Base-by-base conservation (phyloP, 2,329 filamentous ascomycete genomes). In the Hirsutella rhossiliensis region DNA sequence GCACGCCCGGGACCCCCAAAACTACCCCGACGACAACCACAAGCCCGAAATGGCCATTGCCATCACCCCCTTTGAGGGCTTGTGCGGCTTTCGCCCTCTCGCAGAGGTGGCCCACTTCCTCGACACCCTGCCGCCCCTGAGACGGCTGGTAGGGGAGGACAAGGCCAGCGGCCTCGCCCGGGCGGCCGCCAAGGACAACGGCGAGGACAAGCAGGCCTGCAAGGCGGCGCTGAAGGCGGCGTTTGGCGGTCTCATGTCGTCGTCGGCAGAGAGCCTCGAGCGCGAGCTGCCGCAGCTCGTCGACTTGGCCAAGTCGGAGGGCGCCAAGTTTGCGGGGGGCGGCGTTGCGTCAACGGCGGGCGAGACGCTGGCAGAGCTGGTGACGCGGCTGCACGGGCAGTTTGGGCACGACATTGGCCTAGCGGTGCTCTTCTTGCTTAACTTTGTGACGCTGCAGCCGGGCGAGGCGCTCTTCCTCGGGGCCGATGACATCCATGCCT, bases 41-140 rank as follows among this genome's bases (percentile, higher is more conserved):
- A 98, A 98, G 69, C 92, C 92, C 30, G 92, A 98, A 67, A 98
- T 98, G 92, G 89, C 92, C 49, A 95, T 98, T 62, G 92, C 92
- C 49, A 83, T 98, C 56, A 97, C 92, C 1, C 83, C 87, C 0
- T 98, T 98, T 53, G 90, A 97, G 61, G 92, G 92, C 1, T 76
- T 98, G 30, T 98, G 92, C 57, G 92, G 92, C 30, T 98, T 98
- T 72, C 79, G 92, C 11, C 92, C 92, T 0, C 71, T 96, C 19
- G 71, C 68, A 5, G 89, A 98, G 65, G 92, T 97, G 49, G 73
- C 80, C 0, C 86, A 94, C 61, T 97, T 97, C 62, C 71, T 94
- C 29, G 67, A 78, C 41, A 61, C 56, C 1, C 58, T 76, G 1
- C 54, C 65, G 11, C 68, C 84, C 1, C 63, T 92, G 43, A 76